Evolutionary conservation across 768 basidiomycete genomes (phyloP), one percentile per base, ranked within the genome.

Genomic region (Auricularia cornea): DNA sequence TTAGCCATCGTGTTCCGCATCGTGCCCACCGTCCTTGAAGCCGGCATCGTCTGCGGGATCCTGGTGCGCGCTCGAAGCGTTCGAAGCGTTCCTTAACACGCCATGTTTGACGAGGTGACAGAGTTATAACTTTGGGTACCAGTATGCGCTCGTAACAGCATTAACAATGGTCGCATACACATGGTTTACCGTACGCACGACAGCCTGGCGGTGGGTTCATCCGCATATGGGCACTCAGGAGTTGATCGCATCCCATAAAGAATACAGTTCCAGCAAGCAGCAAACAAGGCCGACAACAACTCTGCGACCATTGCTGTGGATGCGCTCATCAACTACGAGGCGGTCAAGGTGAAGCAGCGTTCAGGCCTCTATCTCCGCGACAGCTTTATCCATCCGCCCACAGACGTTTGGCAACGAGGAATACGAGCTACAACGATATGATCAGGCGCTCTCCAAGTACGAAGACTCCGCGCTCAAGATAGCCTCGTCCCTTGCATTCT

Each of bases 361-460:
- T 12, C 20, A 56, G 38, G 30, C 65, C 38, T 31, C 5, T 23
- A n/a, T n/a, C n/a, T n/a, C n/a, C n/a, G n/a, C n/a, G n/a, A n/a
- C n/a, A n/a, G n/a, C n/a, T n/a, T n/a, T n/a, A n/a, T n/a, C n/a
- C n/a, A n/a, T n/a, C n/a, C n/a, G n/a, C n/a, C 64, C 65, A 51
- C 73, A 96, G 94, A 88, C 96, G 70, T 98, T 98, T 81, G 98
- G 97, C 78, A 99, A 99, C 71, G 97, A 98, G 73, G 83, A 83
- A 63, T 92, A 86, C 70, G 96, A 99, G 76, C 81, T 97, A 8
- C 80, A 83, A 0, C 93, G 93, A 72, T 99, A 98, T 74, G 96
- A 99, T 73, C 85, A 88, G 61, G 87, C 97, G 62, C 81, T 99
- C 16, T 78, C 83, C 52, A 78, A 84, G 26, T 98, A 98, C 68